A percentile compares a stretch with the other conserved stretches of the same genome.
Conservation (phyloP, 2,329 filamentous ascomycete genomes). For the Pyrenophora teres region DNA sequence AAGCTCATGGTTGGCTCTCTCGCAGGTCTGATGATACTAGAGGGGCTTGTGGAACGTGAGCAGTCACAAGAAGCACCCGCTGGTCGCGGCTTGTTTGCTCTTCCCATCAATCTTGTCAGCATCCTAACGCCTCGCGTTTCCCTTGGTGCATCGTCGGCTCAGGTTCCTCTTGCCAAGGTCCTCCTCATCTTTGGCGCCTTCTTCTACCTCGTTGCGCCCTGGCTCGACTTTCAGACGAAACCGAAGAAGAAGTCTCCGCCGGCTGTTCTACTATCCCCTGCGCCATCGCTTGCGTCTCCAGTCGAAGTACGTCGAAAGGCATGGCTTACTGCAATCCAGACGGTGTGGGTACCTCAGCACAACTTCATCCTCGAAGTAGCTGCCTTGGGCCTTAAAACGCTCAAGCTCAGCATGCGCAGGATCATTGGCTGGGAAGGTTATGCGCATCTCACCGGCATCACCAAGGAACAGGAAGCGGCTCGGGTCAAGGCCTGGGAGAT, state of each 20-base stretch:
- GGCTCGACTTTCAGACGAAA: slow-evolving; percentile 63
- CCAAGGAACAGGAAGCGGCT: slow-evolving; percentile 81
- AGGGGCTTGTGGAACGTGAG: slow-evolving; percentile 71
- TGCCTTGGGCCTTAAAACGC: slow-evolving; percentile 76
- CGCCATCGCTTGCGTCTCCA: slow-evolving; percentile 76
- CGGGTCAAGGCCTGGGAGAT: slow-evolving; percentile 92
- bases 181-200: slow-evolving; percentile 58
- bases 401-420: slow-evolving; percentile 80
- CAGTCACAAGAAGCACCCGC: slow-evolving; percentile 56
- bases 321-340: slow-evolving; percentile 92
- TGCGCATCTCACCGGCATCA: slow-evolving; percentile 77
- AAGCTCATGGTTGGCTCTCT: slow-evolving; percentile 94
- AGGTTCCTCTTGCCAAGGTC: slow-evolving; percentile 56
- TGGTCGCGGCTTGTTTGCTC: slow-evolving; percentile 49
- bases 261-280: slow-evolving; percentile 51
- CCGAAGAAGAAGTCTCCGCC: slow-evolving; percentile 55
- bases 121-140: slow-evolving; percentile 42
- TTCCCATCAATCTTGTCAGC: slow-evolving; percentile 45
- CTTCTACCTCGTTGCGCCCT: slow-evolving; percentile 61
- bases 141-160: slow-evolving; percentile 35
- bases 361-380: slow-evolving; percentile 84
- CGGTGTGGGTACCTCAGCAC: slow-evolving; percentile 87
- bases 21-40: slow-evolving; percentile 88
- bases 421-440: slow-evolving; percentile 77
- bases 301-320: slow-evolving; percentile 85